A percentile compares a stretch with the other conserved stretches of the same genome.
These are phyloP conservation scores for Fusarium cicatricum DNA, from an alignment of 2,329 filamentous ascomycete species.

Conservation along the genomic window DNA sequence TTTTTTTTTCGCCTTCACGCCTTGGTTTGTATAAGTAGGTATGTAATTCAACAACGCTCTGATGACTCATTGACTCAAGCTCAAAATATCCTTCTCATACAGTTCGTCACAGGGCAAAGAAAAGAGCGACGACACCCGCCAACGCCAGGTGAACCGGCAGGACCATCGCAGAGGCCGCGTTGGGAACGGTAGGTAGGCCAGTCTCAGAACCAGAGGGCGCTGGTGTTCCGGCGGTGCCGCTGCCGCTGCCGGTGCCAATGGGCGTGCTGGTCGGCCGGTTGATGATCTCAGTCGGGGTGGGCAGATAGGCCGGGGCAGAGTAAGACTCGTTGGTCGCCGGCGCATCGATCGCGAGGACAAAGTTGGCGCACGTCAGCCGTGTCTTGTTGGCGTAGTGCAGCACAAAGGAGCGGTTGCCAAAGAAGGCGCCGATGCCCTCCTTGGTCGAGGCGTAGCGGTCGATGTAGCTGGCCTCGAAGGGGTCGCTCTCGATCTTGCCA, in stretches of 20 bases:
- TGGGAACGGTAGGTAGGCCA: conserved; percentile 11
- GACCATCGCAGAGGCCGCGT: conserved; percentile 23
- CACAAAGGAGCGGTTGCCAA: conserved; percentile 71
- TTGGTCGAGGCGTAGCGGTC: conserved; percentile 67
- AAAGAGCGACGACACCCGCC: conserved; percentile 21
- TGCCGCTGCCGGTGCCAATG: conserved; percentile 19
- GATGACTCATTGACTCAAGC: neutral
- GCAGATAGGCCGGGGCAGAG: conserved; percentile 28
- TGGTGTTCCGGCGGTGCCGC: neutral
- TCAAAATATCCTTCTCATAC: neutral
- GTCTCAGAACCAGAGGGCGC: conserved; percentile 24
- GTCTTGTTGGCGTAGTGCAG: conserved; percentile 71
- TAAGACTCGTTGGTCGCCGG: conserved; percentile 24
- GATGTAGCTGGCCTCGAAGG: conserved; percentile 59
- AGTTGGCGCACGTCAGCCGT: conserved; percentile 72
- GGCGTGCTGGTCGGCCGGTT: conserved; percentile 19
- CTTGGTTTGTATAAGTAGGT: conserved; percentile 16
- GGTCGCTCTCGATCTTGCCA: conserved; percentile 64
- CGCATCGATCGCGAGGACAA: conserved; percentile 45
- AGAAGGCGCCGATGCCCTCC: conserved; percentile 62
- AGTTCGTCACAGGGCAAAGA: conserved; percentile 20
- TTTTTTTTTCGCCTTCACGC: conserved; percentile 1
- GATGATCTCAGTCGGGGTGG: conserved; percentile 32
- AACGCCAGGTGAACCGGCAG: conserved; percentile 24
- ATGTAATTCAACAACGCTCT: conserved; percentile 7